Base-by-base conservation (phyloP, 805 yeast species). In the Yarrowia yakushimensis region DNA sequence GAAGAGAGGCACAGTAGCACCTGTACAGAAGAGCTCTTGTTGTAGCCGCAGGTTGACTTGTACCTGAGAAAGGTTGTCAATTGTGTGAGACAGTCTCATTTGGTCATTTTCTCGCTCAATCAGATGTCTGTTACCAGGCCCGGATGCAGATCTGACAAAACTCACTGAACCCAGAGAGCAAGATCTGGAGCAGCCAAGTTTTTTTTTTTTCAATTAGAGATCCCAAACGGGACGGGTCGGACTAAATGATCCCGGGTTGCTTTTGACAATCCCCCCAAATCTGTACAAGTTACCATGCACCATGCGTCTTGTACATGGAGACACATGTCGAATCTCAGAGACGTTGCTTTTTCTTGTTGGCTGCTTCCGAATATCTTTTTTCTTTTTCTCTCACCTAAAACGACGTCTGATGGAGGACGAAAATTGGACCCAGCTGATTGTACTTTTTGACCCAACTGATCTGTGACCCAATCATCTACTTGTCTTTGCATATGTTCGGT, bases 81-180 rank as follows among this genome's bases (percentile, higher is more conserved):
- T 28, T 28, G 50, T 5, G 36, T 28, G 52, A 45, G 52, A 45
- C 52, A n/a, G 52, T 45, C 52, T 45, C 52, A 45, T 18, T 45
- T 2, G 20, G 18, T 4, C 4, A n/a, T 23, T 6, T 22, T 13
- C 25, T 41, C 9, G n/a, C n/a, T n/a, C n/a, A n/a, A n/a, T n/a
- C n/a, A n/a, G n/a, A n/a, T n/a, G n/a, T n/a, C n/a, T n/a, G n/a
- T n/a, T n/a, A n/a, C n/a, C n/a, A n/a, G n/a, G n/a, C n/a, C n/a
- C n/a, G n/a, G n/a, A n/a, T n/a, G n/a, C n/a, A n/a, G n/a, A n/a
- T n/a, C n/a, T n/a, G n/a, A n/a, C n/a, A n/a, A n/a, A n/a, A n/a
- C n/a, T n/a, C n/a, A n/a, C n/a, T n/a, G n/a, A n/a, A n/a, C n/a
- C n/a, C n/a, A n/a, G n/a, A n/a, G n/a, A n/a, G n/a, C n/a, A n/a